Conservation (phyloP, 768 basidiomycete genomes). For the Mycena capillaripes region DNA sequence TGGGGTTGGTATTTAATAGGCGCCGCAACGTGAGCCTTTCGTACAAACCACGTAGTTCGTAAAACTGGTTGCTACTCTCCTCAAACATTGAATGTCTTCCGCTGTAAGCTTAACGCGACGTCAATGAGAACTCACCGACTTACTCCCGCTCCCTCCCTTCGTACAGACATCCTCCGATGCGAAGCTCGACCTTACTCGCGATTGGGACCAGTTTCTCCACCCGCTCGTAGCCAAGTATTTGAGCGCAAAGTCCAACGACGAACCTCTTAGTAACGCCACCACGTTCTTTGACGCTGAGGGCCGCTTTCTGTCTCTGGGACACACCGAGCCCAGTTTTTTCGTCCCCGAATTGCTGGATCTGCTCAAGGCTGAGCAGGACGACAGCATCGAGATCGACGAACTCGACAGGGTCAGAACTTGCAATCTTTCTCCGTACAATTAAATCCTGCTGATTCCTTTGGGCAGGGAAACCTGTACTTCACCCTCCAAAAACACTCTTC, state of each 20-base stretch:
- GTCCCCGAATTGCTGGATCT: conserved; percentile 9
- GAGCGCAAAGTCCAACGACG: conserved; percentile 1
- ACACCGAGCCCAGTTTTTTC: conserved; percentile 7
- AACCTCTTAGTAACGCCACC: neutral
- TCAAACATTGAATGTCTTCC: no score
- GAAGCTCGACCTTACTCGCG: conserved; percentile 16
- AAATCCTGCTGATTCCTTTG: conserved; percentile 14
- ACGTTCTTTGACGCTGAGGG: conserved; percentile 17
- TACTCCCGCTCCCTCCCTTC: conserved; percentile 6
- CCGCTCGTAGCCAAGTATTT: conserved; percentile 20
- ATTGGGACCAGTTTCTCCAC: conserved; percentile 20
- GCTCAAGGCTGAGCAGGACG: conserved; percentile 20
- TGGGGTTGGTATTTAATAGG: no score
- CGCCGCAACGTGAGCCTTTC: no score
- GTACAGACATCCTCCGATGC: conserved; percentile 15
- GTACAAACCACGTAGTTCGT: no score
- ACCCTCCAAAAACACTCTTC: conserved; percentile 24
- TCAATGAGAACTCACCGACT: neutral
- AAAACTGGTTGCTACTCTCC: no score
- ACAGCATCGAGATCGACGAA: conserved; percentile 15
- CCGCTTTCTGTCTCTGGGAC: conserved; percentile 10
- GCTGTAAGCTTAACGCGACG: no score
- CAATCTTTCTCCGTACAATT: neutral
- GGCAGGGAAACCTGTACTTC: conserved; percentile 21
- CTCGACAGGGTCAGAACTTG: conserved; percentile 19